A percentile compares a stretch with the other conserved stretches of the same genome.
Conservation (phyloP, 2,329 filamentous ascomycete species). For the Epichloe sibirici region DNA sequence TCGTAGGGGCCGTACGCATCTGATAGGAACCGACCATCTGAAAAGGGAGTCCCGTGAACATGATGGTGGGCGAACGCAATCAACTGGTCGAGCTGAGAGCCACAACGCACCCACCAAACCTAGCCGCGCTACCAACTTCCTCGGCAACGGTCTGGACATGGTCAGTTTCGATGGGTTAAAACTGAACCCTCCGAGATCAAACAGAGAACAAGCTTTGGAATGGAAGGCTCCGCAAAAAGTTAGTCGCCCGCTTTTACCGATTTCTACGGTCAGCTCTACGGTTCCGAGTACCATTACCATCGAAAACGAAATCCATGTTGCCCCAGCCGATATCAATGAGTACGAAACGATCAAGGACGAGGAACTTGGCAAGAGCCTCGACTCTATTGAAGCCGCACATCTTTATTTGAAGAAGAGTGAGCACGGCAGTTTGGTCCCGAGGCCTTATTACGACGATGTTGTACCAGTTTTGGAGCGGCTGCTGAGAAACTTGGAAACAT, state of each 20-base stretch:
- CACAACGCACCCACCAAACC: neutral
- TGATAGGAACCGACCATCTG: neutral
- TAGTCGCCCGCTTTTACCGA: neutral
- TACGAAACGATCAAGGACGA: neutral
- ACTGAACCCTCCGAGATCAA: neutral
- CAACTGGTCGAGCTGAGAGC: neutral
- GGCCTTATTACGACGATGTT: constrained; percentile 6
- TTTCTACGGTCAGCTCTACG: neutral
- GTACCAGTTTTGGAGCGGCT: constrained; percentile 5
- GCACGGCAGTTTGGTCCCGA: neutral
- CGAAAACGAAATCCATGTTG: neutral
- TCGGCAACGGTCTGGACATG: constrained; percentile 3
- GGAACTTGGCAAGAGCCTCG: neutral
- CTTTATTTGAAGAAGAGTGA: constrained; percentile 1
- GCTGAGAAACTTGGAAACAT: constrained; percentile 3
- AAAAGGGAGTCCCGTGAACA: constrained; percentile 1
- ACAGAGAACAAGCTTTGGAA: neutral
- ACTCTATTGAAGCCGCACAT: constrained; percentile 2
- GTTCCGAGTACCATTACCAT: neutral
- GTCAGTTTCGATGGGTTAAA: constrained; percentile 1
- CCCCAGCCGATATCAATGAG: neutral
- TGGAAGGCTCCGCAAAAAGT: constrained; percentile 2
- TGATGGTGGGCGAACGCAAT: neutral
- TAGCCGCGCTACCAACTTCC: neutral
- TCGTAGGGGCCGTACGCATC: constrained; percentile 13